Base-by-base conservation (phyloP, 208 protist genomes). In the Trypanosomatidae sp. region DNA sequence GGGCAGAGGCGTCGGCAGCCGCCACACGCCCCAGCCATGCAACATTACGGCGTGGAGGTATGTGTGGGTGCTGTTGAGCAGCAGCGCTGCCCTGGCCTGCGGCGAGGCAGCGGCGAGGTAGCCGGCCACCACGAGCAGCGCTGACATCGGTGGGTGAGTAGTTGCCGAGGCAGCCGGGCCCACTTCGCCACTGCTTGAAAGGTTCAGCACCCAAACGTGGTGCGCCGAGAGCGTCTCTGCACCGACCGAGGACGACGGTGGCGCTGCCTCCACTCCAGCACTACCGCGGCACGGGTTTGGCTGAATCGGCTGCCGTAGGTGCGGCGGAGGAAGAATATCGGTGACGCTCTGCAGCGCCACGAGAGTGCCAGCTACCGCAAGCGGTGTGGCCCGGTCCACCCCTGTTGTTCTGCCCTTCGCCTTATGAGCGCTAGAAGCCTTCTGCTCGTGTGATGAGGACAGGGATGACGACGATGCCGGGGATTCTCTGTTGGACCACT, bases 151-250 rank as follows among this genome's bases (percentile, higher is more conserved):
- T n/a, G 81, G 85, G 2, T 70, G 68, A 36, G 62, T 25, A 30
- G 10, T 55, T 19, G 43, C 13, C 25, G 43, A 53, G n/a, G 44
- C 12, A 22, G n/a, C n/a, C 12, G 25, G 25, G 19, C 19, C 53
- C 44, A 8, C 64, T 7, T 49, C 64, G 1, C 15, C 3, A 25
- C 44, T 56, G 49, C 25, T 55, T n/a, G 69, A 79, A 13, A 71
- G 50, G 76, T 84, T 69, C 58, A 93, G 43, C 8, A 93, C 81
- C 86, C 89, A 93, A 13, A 93, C 89, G 73, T 93, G 89, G 33
- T 90, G 77, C 55, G 85, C 88, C 28, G 84, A 71, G 64, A 93
- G 69, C 22, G 59, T 50, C 9, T 71, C 62, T 0, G 81, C 68
- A 36, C 53, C 49, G 9, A 66, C 53, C 22, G 68, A 66, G 15